phyloP scores from a whole-genome alignment of 306 rosid species.

The Cucumis melo region DNA sequence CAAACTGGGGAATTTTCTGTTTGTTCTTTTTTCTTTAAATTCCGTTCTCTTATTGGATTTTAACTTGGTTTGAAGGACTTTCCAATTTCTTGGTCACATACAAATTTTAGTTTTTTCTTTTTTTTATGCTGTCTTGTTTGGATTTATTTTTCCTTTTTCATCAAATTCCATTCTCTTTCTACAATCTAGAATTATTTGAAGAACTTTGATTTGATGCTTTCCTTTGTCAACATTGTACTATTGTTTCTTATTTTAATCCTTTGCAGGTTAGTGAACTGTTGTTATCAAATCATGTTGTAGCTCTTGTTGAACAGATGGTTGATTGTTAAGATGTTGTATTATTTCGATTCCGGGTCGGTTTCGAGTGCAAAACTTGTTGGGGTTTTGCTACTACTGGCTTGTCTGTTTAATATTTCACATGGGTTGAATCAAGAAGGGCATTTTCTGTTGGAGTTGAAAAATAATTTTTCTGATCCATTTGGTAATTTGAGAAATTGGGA shows the following conservation, averaged over 20 bases:
- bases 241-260: neutral
- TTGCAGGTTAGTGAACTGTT: constrained; percentile 31
- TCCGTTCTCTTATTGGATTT: neutral
- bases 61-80: neutral
- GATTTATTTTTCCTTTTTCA: neutral
- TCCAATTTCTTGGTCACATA: neutral
- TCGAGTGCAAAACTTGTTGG: constrained; percentile 23
- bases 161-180: neutral
- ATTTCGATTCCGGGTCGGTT: constrained; percentile 18
- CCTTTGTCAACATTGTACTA: neutral
- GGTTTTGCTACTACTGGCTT: constrained; percentile 25
- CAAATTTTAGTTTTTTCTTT: neutral
- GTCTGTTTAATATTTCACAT: constrained; percentile 30
- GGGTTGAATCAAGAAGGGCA: constrained; percentile 76
- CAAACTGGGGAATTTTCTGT: neutral
- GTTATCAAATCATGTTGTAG: constrained; percentile 5
- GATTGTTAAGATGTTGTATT: constrained; percentile 34
- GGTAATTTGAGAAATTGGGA: constrained; percentile 41
- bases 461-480: constrained; percentile 28
- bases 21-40: neutral
- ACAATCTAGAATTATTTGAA: neutral
- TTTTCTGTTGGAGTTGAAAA: constrained; percentile 51
- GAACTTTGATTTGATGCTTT: neutral
- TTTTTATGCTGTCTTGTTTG: neutral
- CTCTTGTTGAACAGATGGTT: neutral